These are phyloP conservation scores for Fusarium buharicum DNA, from an alignment of 2,329 filamentous ascomycete species.

Conservation along the genomic window DNA sequence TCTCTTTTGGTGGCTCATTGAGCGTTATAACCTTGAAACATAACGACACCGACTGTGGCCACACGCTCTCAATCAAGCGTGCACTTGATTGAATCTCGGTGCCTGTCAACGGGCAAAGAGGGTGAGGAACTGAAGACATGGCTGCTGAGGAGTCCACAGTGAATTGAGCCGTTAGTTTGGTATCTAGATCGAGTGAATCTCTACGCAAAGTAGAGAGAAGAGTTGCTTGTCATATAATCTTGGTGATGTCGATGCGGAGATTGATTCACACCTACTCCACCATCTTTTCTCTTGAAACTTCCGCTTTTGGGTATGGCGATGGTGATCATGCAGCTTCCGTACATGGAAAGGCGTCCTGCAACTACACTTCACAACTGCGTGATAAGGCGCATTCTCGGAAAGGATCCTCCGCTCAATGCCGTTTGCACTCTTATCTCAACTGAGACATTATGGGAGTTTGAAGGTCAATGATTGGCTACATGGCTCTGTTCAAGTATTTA, in stretches of 20 bases:
- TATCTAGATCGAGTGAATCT: too few relatives aligned
- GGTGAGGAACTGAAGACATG: slow-evolving; percentile 19
- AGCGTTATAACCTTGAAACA: slow-evolving; percentile 38
- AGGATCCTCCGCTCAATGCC: slow-evolving; percentile 39
- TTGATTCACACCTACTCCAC: slow-evolving; percentile 2
- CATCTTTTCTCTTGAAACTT: slow-evolving; percentile 22
- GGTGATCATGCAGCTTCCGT: background rate
- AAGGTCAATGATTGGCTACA: too few relatives aligned
- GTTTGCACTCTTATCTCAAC: background rate
- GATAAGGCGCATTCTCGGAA: slow-evolving; percentile 9
- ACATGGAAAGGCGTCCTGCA: slow-evolving; percentile 7
- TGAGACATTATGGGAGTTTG: too few relatives aligned
- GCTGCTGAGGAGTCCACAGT: accelerated
- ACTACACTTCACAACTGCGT: background rate
- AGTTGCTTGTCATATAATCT: slow-evolving; percentile 19
- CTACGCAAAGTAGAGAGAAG: background rate
- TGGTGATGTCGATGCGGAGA: background rate
- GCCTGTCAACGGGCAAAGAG: slow-evolving; percentile 30
- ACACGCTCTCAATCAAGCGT: slow-evolving; percentile 19
- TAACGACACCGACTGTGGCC: slow-evolving; percentile 28
- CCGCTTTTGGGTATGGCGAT: slow-evolving; percentile 8
- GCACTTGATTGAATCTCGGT: slow-evolving; percentile 32
- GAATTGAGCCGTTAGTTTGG: background rate
- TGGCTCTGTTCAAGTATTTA: too few relatives aligned
- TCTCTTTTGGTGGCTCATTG: slow-evolving; percentile 32